phyloP scores from a whole-genome alignment of 2,329 filamentous ascomycete species.

The Aureobasidium leucospermi region DNA sequence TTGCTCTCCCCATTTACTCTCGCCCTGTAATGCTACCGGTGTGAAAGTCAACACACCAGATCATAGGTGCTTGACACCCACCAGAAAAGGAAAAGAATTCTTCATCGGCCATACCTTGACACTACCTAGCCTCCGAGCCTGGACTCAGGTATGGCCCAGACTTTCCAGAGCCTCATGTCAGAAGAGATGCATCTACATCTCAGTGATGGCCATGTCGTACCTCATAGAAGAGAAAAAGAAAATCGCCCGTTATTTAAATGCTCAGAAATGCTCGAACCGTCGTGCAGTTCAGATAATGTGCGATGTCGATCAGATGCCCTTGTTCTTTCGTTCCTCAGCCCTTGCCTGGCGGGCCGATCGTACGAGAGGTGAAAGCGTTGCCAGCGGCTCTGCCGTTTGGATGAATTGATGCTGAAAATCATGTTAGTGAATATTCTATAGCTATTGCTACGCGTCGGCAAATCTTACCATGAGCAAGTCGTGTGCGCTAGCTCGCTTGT shows the following conservation, averaged over 20 bases:
- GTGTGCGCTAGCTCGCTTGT: slow-evolving; percentile 91
- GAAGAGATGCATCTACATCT: not conserved
- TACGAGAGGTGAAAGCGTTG: slow-evolving; percentile 78
- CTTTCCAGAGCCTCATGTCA: not conserved
- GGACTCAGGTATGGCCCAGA: not conserved
- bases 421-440: slow-evolving; percentile 17
- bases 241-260: not conserved
- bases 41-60: not conserved
- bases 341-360: slow-evolving; percentile 76
- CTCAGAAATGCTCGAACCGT: slow-evolving; percentile 6
- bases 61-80: not conserved
- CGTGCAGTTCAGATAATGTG: not conserved
- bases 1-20: not conserved
- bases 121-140: not conserved
- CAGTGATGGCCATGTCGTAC: not conserved
- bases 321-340: slow-evolving; percentile 61
- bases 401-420: slow-evolving; percentile 40
- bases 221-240: slow-evolving; percentile 10
- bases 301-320: slow-evolving; percentile 29
- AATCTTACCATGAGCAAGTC: slow-evolving; percentile 78
- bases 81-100: not conserved
- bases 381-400: slow-evolving; percentile 44
- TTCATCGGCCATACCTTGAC: not conserved
- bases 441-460: no score
- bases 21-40: not conserved